phyloP scores from a whole-genome alignment of 2,329 filamentous ascomycete genomes.

The Cadophora sp. region DNA sequence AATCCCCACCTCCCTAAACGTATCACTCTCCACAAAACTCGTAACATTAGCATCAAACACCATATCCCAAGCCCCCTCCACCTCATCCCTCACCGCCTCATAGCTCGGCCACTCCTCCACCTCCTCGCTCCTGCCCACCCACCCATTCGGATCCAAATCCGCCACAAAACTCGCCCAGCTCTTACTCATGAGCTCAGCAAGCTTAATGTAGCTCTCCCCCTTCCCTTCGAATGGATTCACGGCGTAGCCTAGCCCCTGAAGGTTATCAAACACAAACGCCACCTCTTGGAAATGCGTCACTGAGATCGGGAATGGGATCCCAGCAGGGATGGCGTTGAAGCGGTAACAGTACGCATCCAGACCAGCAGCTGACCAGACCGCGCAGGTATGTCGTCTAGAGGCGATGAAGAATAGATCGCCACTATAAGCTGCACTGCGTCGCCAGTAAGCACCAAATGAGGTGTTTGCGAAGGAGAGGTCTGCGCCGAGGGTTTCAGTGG shows the following conservation, averaged over 20 bases:
- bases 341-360: slow-evolving; percentile 48
- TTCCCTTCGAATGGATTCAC: slow-evolving; percentile 45
- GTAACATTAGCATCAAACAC: slow-evolving; percentile 57
- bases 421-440: slow-evolving; percentile 22
- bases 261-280: slow-evolving; percentile 60
- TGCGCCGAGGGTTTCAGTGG: slow-evolving; percentile 26
- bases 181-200: slow-evolving; percentile 29
- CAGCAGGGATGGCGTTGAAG: slow-evolving; percentile 50
- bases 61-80: slow-evolving; percentile 50
- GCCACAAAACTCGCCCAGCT: slow-evolving; percentile 31
- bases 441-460: slow-evolving; percentile 43
- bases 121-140: slow-evolving; percentile 21
- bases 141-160: slow-evolving; percentile 33
- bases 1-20: slow-evolving; percentile 51
- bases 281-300: slow-evolving; percentile 54
- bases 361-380: slow-evolving; percentile 25
- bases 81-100: slow-evolving; percentile 31
- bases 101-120: slow-evolving; percentile 52
- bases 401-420: slow-evolving; percentile 27
- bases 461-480: slow-evolving; percentile 24
- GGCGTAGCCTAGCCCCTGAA: slow-evolving; percentile 52
- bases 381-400: slow-evolving; percentile 21
- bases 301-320: slow-evolving; percentile 34
- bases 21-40: slow-evolving; percentile 52
- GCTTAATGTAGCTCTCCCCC: slow-evolving; percentile 14